A percentile compares a stretch with the other conserved stretches of the same genome.
Conservation (phyloP, 805 yeast species). For the Pichia insulana region DNA sequence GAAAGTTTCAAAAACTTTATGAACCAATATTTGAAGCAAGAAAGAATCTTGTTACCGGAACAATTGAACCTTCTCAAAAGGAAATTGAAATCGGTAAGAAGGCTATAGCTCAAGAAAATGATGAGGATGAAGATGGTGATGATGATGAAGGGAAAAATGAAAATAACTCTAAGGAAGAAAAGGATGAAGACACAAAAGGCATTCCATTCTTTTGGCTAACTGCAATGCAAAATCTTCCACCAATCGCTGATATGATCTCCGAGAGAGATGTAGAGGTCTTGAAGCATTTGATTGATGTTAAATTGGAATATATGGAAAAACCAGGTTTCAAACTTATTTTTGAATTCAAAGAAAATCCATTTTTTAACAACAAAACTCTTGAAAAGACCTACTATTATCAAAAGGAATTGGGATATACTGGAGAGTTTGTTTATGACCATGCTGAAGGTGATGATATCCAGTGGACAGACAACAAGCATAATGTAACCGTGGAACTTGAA, state of each 20-base stretch:
- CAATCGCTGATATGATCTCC: conserved; percentile 74
- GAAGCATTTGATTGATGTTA: conserved; percentile 56
- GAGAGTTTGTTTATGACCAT: conserved; percentile 94
- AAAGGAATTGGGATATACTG: conserved; percentile 86
- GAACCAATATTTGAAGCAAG: conserved; percentile 71
- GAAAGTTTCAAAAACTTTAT: conserved; percentile 63
- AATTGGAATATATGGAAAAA: conserved; percentile 65
- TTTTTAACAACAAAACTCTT: conserved; percentile 62
- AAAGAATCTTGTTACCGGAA: conserved; percentile 63
- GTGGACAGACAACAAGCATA: conserved; percentile 74
- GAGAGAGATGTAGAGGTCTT: conserved; percentile 87
- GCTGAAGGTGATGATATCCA: conserved; percentile 85
- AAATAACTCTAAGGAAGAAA: conserved; percentile 29
- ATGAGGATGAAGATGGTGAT: conserved; percentile 30
- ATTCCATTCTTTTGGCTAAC: conserved; percentile 96
- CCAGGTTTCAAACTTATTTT: conserved; percentile 89
- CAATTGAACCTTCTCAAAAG: conserved; percentile 63
- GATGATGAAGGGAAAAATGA: conserved; percentile 36
- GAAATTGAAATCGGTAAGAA: conserved; percentile 75
- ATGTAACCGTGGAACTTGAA: conserved; percentile 81
- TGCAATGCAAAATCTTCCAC: conserved; percentile 78
- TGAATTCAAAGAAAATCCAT: conserved; percentile 69
- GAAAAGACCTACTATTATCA: conserved; percentile 89
- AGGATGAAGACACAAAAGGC: conserved; percentile 43
- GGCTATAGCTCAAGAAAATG: conserved; percentile 41